Evolutionary conservation across 169 alveolate genomes (phyloP).

Genomic region (Plasmodium ovale): DNA sequence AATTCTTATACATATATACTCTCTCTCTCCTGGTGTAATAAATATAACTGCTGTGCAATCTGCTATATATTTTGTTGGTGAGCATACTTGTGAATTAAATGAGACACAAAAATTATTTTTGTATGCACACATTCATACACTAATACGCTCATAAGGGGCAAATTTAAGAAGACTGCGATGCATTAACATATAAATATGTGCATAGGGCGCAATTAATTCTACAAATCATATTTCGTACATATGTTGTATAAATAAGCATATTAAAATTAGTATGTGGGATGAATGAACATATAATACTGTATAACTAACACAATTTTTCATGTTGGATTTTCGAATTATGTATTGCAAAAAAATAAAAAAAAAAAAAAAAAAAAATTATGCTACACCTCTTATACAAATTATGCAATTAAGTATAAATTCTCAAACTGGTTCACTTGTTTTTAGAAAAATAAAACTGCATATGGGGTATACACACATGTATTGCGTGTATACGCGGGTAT

Average conservation of each 20-base stretch:
- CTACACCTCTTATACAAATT: neutral
- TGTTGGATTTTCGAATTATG: neutral
- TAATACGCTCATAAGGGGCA: neutral
- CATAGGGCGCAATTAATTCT: neutral
- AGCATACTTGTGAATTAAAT: neutral
- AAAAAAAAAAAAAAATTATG: no score
- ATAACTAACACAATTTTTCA: neutral
- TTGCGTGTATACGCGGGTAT: neutral
- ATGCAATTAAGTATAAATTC: neutral
- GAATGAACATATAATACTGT: neutral
- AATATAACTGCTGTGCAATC: slow-evolving; percentile 7
- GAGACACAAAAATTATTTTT: neutral
- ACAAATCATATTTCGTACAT: neutral
- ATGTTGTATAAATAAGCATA: neutral
- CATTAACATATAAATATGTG: no score
- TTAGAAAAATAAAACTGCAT: neutral
- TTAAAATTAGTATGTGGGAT: neutral
- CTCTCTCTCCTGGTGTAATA: neutral
- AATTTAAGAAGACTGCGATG: neutral
- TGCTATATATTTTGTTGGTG: neutral
- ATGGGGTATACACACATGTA: neutral
- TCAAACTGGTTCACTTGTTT: neutral
- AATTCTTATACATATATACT: slow-evolving; percentile 1
- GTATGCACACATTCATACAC: neutral
- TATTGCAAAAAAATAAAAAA: no score